Base-by-base conservation (phyloP, 352 stramenopile genomes). In the Pythium phragmitis region DNA sequence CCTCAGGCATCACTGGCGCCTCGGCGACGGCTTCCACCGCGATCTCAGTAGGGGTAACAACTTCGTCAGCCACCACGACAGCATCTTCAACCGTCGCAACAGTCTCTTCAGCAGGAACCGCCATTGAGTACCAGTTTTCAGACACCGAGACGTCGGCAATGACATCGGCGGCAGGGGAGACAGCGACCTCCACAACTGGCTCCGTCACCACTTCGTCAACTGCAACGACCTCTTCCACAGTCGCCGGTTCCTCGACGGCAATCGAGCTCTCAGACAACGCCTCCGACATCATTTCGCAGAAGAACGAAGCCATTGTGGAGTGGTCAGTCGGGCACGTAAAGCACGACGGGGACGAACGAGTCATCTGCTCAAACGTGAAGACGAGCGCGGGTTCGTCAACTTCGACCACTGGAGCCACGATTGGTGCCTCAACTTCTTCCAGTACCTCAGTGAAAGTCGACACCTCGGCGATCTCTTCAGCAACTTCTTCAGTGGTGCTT, bases 261-360 rank as follows among this genome's bases (percentile, higher is more conserved):
- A 56, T 4, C 16, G 49, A 37, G 34, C 23, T 37, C 2, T 7
- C 21, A 16, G 36, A 13, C 8, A 46, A 19, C 21, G 41, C 53
- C 21, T 60, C 53, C 12, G 41, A 51, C 8, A 60, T 11, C 39
- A 60, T 51, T n/a, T 60, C 53, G 26, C 53, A 60, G 41, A 60
- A 60, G 26, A 60, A 60, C 7, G 53, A 60, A 0, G 53, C 39
- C 26, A 60, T 41, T 16, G 53, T 51, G 21, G 53, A 60, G 41
- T 60, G 41, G 9, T 51, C 53, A 23, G n/a, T 51, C 11, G 53
- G 53, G 53, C 37, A 51, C 1, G 26, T 42, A 16, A 60, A 60
- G 53, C 53, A 60, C 21, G 53, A 60, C 2, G 12, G 41, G 13
- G 53, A 49, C 9, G 39, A 3, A 37, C 23, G 39, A 19, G 53